Percentiles rank a stretch among this genome's conserved stretches.
Conservation (phyloP, 129 eudicot species). For the Chrysanthemum makinoi region DNA sequence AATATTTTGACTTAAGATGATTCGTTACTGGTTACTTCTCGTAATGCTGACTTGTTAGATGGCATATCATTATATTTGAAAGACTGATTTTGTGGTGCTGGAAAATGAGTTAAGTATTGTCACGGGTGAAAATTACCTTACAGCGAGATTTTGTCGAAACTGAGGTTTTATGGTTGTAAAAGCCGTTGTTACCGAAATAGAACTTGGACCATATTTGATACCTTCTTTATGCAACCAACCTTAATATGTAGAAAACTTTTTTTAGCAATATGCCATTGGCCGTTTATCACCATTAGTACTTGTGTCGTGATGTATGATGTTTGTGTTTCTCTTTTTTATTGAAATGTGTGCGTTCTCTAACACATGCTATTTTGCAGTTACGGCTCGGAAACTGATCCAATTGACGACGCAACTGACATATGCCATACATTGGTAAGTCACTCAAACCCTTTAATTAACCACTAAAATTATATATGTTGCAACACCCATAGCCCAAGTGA, state of each 20-base stretch:
- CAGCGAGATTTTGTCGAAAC: too few species aligned
- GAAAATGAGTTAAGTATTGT: neutral
- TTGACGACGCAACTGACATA: conserved; percentile 58
- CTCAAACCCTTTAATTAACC: neutral
- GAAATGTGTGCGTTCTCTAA: conserved; percentile 15
- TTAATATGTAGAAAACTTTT: neutral
- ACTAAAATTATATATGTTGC: neutral
- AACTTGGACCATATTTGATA: neutral
- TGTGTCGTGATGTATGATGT: neutral
- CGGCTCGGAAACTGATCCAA: conserved; percentile 76
- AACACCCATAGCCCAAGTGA: neutral
- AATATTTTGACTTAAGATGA: neutral
- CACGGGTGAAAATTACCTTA: neutral
- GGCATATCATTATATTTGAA: neutral
- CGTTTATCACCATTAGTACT: too few species aligned
- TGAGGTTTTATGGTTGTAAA: neutral
- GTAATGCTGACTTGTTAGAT: neutral
- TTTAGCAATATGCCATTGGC: neutral
- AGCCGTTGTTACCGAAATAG: neutral
- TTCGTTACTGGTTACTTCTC: neutral
- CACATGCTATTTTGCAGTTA: conserved; percentile 50
- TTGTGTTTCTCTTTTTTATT: neutral
- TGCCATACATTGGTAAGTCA: conserved; percentile 73
- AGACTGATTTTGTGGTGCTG: neutral
- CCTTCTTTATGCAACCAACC: neutral